These are phyloP conservation scores for Eucalyptus virginea DNA, from an alignment of 345 rosid species.

Conservation along the genomic window DNA sequence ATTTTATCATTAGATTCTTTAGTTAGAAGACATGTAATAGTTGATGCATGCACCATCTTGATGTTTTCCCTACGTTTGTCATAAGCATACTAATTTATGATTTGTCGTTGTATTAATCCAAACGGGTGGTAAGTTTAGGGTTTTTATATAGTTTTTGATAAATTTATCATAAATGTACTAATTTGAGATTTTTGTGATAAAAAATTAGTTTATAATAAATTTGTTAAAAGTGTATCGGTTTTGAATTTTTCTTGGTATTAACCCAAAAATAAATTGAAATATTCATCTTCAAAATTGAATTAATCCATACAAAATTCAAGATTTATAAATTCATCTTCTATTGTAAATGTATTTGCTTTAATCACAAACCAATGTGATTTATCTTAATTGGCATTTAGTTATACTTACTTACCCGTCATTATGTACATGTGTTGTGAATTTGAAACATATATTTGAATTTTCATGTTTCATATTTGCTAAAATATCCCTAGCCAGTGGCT, in stretches of 20 bases:
- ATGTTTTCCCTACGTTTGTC: no score
- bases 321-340: background rate
- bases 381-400: background rate
- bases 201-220: no score
- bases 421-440: background rate
- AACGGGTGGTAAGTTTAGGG: no score
- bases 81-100: no score
- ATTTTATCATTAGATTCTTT: fast-evolving
- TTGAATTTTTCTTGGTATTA: no score
- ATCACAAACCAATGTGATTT: background rate
- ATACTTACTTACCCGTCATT: background rate
- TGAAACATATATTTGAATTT: background rate
- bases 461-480: background rate
- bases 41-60: no score
- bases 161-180: no score
- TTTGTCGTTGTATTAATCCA: no score
- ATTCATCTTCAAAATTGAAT: background rate
- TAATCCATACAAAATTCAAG: background rate
- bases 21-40: no score
- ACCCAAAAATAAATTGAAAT: background rate
- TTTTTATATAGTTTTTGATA: no score
- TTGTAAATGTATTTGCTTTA: background rate
- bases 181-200: no score
- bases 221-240: fast-evolving
- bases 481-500: fast-evolving